Conservation (phyloP, 805 yeast species). For the Dipodascus geniculatus region DNA sequence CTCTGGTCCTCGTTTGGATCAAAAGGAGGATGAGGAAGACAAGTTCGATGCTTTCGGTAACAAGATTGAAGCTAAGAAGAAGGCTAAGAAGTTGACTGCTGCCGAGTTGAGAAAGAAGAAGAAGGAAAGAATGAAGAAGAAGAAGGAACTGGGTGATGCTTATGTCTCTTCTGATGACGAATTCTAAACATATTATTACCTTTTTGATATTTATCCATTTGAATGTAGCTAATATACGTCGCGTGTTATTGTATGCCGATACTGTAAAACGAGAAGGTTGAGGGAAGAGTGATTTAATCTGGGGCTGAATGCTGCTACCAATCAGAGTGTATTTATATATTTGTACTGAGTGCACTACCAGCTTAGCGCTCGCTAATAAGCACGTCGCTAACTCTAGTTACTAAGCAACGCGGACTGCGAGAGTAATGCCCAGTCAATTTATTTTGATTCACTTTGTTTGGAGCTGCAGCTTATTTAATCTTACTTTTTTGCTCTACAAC, state of each 20-base stretch:
- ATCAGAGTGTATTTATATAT: too few relatives aligned
- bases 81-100: conserved; percentile 95
- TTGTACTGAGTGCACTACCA: not conserved
- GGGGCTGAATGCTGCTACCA: not conserved
- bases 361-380: not conserved
- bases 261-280: not conserved
- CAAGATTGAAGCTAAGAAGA: conserved; percentile 94
- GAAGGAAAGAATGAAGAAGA: conserved; percentile 99
- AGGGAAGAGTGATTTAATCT: too few relatives aligned
- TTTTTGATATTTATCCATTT: not conserved
- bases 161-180: conserved; percentile 96
- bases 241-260: not conserved
- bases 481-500: not conserved
- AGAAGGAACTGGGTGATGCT: conserved; percentile 99
- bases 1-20: conserved; percentile 97
- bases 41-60: conserved; percentile 99
- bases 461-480: conserved; percentile 1
- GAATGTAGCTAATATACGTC: not conserved
- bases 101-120: conserved; percentile 99
- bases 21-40: conserved; percentile 91
- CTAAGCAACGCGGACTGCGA: not conserved
- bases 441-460: too few relatives aligned
- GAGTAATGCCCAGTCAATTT: not conserved
- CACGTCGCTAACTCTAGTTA: not conserved
- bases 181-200: conserved; percentile 32